Evolutionary conservation across 2,329 filamentous ascomycete genomes (phyloP).

Genomic region (Penicillium paneum): DNA sequence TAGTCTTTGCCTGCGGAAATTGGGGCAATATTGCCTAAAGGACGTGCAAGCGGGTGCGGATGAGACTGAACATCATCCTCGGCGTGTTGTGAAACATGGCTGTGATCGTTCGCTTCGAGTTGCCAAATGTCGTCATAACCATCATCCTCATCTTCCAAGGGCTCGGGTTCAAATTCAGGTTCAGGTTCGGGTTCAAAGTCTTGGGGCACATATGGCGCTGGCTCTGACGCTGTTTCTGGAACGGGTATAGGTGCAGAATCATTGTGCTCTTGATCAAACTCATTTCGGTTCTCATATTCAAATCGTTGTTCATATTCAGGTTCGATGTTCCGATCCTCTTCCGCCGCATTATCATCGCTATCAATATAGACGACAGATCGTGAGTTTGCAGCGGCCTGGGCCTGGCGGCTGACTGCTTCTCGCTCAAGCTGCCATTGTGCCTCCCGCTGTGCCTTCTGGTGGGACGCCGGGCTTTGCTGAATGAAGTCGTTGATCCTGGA

Average conservation of each 20-base stretch:
- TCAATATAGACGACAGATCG: conserved; percentile 46
- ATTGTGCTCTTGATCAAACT: conserved; percentile 10
- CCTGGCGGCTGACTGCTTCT: conserved; percentile 44
- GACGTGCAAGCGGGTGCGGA: conserved; percentile 29
- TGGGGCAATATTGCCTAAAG: conserved; percentile 31
- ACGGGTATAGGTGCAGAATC: conserved; percentile 10
- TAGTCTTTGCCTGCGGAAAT: conserved; percentile 22
- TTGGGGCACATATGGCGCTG: background rate
- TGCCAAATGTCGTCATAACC: conserved; percentile 50
- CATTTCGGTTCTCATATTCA: background rate
- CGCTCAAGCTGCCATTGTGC: conserved; percentile 46
- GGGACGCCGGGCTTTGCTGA: background rate
- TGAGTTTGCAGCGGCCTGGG: conserved; percentile 39
- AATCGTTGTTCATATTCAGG: conserved; percentile 1
- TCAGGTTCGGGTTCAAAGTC: conserved; percentile 11
- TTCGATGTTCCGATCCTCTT: conserved; percentile 9
- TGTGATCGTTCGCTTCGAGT: conserved; percentile 42
- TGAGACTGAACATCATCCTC: conserved; percentile 21
- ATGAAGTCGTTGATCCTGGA: background rate
- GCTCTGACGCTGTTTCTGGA: too few species aligned
- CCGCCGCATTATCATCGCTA: conserved; percentile 34
- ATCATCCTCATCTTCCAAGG: conserved; percentile 29
- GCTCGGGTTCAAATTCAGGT: conserved; percentile 12
- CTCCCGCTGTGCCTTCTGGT: conserved; percentile 27
- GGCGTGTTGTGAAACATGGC: conserved; percentile 30